These are phyloP conservation scores for Adiantum capillusveneris DNA, from an alignment of 75 land plant species.

Conservation along the genomic window DNA sequence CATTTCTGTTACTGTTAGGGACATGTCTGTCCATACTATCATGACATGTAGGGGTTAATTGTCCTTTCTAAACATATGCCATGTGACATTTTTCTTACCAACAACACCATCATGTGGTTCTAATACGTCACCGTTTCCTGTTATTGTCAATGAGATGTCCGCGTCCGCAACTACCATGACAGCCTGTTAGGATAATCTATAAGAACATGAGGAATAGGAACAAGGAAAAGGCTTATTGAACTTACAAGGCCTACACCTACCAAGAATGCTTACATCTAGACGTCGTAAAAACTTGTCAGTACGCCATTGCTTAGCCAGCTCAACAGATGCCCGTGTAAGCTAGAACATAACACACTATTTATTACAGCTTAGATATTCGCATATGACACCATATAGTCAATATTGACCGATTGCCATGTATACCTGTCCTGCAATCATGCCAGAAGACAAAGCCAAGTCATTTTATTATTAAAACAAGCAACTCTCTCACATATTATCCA, in stretches of 20 bases:
- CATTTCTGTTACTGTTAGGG: no score
- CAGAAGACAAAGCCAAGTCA: not conserved
- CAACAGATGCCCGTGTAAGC: constrained; percentile 42
- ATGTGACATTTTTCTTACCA: constrained; percentile 9
- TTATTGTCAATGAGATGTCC: constrained; percentile 30
- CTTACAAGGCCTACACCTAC: not conserved
- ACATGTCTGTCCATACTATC: no score
- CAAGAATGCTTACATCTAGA: constrained; percentile 23
- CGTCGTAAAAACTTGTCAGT: constrained; percentile 35
- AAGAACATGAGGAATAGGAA: not conserved
- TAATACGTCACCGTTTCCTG: constrained; percentile 37
- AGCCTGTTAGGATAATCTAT: constrained; percentile 14
- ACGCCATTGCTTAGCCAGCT: constrained; percentile 44
- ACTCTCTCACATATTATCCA: no score
- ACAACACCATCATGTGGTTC: constrained; percentile 40
- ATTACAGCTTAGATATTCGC: not conserved
- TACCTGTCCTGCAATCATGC: constrained; percentile 35
- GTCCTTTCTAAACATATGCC: not conserved
- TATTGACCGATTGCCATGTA: not conserved
- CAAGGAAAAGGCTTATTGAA: not conserved
- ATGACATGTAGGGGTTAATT: not conserved
- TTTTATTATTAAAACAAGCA: no score
- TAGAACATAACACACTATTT: not conserved
- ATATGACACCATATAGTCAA: not conserved
- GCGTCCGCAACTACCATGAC: constrained; percentile 42